Base-by-base conservation (phyloP, 352 stramenopile genomes). In the Aphanomyces cochlioides region DNA sequence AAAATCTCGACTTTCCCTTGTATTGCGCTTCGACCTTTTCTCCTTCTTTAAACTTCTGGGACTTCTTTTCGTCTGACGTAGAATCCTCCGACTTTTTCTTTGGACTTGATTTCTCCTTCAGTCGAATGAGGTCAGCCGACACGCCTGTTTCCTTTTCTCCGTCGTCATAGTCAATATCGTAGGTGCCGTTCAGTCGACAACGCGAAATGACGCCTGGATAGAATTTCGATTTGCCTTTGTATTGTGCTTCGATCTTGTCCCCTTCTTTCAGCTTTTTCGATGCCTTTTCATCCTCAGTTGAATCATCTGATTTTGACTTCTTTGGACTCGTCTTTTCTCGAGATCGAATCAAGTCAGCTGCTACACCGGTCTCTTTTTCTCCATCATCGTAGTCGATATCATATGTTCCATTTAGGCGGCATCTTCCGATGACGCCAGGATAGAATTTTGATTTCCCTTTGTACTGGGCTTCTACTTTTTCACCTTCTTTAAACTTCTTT, bases 121-220 rank as follows among this genome's bases (percentile, higher is more conserved):
- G 54, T 37, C 59, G 38, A 67, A 57, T 67, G 6, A 67, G 15
- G 21, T 66, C 53, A 3, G 69, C 40, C 8, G 61, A 56, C 4
- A 84, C 72, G 21, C 70, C 69, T 3, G 21, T 76, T 58, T 92
- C 84, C 56, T 89, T 85, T 50, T 90, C 85, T 3, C 85, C 84
- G 50, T 92, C 84, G 41, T 93, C 83, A 38, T 90, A 92, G 40
- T 85, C 71, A 40, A 92, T 79, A 56, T 90, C 80, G 47, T 85
- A 90, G 10, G 79, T 89, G n/a, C 85, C 83, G 47, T 90, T 79
- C 0, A 67, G 21, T 3, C 72, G 71, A 45, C 65, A 76, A 1
- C 74, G 72, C 6, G 73, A 68, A 8, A 92, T 85, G 8, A 73
- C 75, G 1, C 81, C 80, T 8, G 75, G 54, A 38, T 86, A 87